phyloP scores from a whole-genome alignment of 768 basidiomycete genomes.

The Tremella yokohamensis region DNA sequence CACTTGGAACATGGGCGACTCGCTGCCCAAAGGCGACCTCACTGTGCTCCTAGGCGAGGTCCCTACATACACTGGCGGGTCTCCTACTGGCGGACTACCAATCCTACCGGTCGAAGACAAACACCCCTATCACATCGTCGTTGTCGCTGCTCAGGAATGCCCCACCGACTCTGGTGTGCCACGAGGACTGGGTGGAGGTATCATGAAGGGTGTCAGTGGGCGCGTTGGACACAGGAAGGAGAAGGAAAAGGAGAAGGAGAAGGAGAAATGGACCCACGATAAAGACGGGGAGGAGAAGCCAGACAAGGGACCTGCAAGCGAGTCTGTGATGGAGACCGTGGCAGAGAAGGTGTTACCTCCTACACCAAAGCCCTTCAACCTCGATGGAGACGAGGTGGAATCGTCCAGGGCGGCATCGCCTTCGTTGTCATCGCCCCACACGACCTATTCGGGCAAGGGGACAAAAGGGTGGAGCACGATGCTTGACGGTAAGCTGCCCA shows the following conservation, averaged over 20 bases:
- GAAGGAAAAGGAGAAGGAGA: conserved; percentile 34
- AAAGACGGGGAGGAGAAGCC: conserved; percentile 32
- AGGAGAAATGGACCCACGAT: conserved; percentile 36
- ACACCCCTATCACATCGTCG: conserved; percentile 50
- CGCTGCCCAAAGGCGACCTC: conserved; percentile 50
- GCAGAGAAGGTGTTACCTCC: neutral
- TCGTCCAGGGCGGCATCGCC: neutral
- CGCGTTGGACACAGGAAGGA: conserved; percentile 26
- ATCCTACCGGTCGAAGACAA: conserved; percentile 30
- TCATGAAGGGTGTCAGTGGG: conserved; percentile 47
- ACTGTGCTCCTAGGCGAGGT: conserved; percentile 41
- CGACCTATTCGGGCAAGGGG: conserved; percentile 2
- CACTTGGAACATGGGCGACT: conserved; percentile 51
- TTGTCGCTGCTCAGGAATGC: conserved; percentile 50
- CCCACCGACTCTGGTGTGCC: conserved; percentile 48
- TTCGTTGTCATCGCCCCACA: conserved; percentile 6
- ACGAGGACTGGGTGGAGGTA: conserved; percentile 46
- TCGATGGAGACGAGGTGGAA: conserved; percentile 1
- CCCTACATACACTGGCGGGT: conserved; percentile 30
- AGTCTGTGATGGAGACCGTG: neutral
- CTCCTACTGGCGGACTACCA: conserved; percentile 20
- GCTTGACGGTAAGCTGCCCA: conserved; percentile 36
- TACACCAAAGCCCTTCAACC: neutral
- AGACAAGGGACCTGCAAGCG: conserved; percentile 12
- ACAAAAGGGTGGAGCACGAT: conserved; percentile 42